Evolutionary conservation across 331 rosid genomes (phyloP).

Genomic region (Dryas integrifolia): DNA sequence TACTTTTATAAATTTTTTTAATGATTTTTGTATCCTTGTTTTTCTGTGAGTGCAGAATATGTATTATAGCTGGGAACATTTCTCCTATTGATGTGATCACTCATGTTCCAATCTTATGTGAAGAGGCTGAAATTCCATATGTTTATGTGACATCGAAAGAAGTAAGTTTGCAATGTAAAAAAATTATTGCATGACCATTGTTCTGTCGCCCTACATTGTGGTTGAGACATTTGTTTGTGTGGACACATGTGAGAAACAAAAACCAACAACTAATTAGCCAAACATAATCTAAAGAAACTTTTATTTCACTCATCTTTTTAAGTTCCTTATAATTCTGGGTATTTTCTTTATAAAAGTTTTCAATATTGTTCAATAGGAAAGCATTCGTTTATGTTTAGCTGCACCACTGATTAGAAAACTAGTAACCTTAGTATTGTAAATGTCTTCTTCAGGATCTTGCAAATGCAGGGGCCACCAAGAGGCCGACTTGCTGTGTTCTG

Average conservation of each 20-base stretch:
- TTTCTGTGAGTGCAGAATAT: slow-evolving; percentile 47
- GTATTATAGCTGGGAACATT: slow-evolving; percentile 92
- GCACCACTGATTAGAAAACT: background rate
- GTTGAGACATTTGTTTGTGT: background rate
- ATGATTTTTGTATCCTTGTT: background rate
- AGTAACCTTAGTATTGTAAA: background rate
- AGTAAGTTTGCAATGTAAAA: slow-evolving; percentile 42
- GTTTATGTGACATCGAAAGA: slow-evolving; percentile 78
- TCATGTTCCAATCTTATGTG: slow-evolving; percentile 84
- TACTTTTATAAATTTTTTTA: background rate
- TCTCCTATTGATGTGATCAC: slow-evolving; percentile 94
- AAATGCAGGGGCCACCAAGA: slow-evolving; percentile 87
- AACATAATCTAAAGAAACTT: background rate
- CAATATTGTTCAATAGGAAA: background rate
- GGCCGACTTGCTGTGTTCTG: slow-evolving; percentile 91
- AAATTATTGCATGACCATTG: background rate
- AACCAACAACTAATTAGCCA: background rate
- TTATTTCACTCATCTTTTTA: background rate
- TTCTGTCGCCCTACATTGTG: too few species aligned
- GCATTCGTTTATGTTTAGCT: background rate
- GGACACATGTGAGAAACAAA: background rate
- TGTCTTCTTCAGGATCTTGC: slow-evolving; percentile 74
- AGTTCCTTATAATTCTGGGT: background rate
- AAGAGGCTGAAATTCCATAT: slow-evolving; percentile 80
- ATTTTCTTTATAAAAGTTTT: background rate